Conservation (phyloP, 2,329 filamentous ascomycete species). For the Cryoendolithus antarcticus region DNA sequence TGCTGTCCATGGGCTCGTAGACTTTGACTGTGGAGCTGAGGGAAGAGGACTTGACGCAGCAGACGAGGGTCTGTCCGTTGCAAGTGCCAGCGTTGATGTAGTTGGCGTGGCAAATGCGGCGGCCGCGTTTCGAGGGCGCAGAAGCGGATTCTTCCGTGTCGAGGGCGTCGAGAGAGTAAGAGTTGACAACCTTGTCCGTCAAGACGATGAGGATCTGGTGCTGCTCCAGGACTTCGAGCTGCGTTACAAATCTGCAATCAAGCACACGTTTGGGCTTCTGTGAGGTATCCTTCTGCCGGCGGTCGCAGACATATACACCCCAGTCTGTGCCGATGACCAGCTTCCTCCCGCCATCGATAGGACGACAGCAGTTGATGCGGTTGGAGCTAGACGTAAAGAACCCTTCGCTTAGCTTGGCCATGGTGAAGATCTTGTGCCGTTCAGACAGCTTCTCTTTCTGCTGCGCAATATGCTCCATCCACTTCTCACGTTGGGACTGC, state of each 20-base stretch:
- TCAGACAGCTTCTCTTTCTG: constrained; percentile 80
- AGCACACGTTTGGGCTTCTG: constrained; percentile 68
- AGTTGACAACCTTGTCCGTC: constrained; percentile 83
- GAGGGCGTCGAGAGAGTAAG: constrained; percentile 75
- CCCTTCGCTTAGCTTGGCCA: constrained; percentile 61
- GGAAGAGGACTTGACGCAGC: constrained; percentile 88
- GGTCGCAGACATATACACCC: constrained; percentile 84
- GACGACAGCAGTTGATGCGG: constrained; percentile 86
- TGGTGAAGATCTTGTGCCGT: constrained; percentile 57
- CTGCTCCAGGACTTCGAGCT: constrained; percentile 92
- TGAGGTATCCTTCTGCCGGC: constrained; percentile 69
- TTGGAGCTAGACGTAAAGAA: constrained; percentile 94
- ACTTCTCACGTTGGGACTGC: constrained; percentile 80
- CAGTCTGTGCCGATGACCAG: constrained; percentile 89
- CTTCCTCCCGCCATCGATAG: constrained; percentile 90
- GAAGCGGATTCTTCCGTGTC: constrained; percentile 66
- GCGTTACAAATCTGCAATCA: constrained; percentile 76
- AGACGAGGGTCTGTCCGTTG: constrained; percentile 84
- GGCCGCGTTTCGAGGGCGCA: constrained; percentile 68
- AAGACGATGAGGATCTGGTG: constrained; percentile 85
- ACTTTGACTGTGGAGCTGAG: constrained; percentile 96
- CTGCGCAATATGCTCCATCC: constrained; percentile 87
- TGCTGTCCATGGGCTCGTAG: constrained; percentile 93
- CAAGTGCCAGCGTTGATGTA: constrained; percentile 98
- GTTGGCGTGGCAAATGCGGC: constrained; percentile 95